Percentiles rank a stretch among this genome's conserved stretches.
Evolutionary conservation across 495 filamentous ascomycete genomes (phyloP).

Genomic region (Neurospora cerealis): DNA sequence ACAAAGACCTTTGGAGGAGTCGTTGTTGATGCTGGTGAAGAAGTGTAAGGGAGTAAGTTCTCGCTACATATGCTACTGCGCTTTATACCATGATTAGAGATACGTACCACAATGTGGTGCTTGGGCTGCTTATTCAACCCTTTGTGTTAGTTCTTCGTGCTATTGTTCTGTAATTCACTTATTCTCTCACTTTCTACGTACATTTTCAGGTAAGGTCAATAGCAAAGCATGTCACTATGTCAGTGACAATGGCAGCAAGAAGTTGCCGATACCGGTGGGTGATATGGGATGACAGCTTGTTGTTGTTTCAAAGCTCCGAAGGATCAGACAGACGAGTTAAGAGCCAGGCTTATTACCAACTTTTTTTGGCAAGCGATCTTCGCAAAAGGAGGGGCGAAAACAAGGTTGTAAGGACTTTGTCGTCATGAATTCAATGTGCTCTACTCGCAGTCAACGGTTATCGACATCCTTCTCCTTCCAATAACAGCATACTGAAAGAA

Average conservation of each 20-base stretch:
- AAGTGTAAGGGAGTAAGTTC: background rate
- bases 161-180: background rate
- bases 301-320: background rate
- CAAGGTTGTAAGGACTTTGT: too few relatives aligned
- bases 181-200: background rate
- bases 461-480: too few relatives aligned
- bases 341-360: background rate
- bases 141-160: background rate
- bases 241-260: background rate
- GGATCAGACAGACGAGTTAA: background rate
- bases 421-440: too few relatives aligned
- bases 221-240: background rate
- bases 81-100: background rate
- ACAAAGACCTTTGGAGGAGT: background rate
- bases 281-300: background rate
- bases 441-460: too few relatives aligned
- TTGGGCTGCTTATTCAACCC: background rate
- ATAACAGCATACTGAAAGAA: too few relatives aligned
- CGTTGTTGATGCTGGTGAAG: background rate
- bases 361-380: background rate
- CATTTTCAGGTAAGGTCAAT: background rate
- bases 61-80: background rate
- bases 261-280: background rate
- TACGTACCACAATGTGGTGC: background rate
- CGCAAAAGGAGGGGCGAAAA: background rate